Evolutionary conservation across 805 yeast genomes (phyloP).

Genomic region (Pichia californica): DNA sequence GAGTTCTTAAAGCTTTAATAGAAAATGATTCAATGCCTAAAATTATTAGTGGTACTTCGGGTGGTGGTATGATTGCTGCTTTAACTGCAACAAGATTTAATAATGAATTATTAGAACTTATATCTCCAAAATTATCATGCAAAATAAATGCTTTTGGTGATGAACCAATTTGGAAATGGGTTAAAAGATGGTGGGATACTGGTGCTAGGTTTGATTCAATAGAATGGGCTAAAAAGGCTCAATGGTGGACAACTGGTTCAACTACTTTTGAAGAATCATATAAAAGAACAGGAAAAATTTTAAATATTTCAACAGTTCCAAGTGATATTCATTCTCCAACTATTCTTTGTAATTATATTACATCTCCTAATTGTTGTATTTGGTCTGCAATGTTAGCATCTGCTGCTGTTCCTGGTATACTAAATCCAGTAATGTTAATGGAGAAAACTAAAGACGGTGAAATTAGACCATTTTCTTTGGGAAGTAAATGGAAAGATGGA

Average conservation of each 20-base stretch:
- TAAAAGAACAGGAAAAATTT: constrained; percentile 59
- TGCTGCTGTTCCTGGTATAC: constrained; percentile 77
- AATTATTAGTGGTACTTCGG: constrained; percentile 72
- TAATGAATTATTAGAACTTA: constrained; percentile 49
- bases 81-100: constrained; percentile 63
- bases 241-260: constrained; percentile 69
- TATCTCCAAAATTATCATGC: constrained; percentile 55
- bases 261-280: constrained; percentile 66
- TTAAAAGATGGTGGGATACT: constrained; percentile 60
- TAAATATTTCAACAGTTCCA: constrained; percentile 74
- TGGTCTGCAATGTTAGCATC: constrained; percentile 76
- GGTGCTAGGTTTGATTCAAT: constrained; percentile 76
- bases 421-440: constrained; percentile 76
- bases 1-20: constrained; percentile 62
- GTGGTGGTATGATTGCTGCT: constrained; percentile 76
- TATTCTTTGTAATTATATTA: constrained; percentile 66
- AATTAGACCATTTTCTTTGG: constrained; percentile 63
- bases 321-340: constrained; percentile 80
- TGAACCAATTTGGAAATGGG: constrained; percentile 47
- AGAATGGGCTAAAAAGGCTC: constrained; percentile 63
- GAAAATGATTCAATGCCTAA: constrained; percentile 62
- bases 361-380: constrained; percentile 75
- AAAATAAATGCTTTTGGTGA: constrained; percentile 68
- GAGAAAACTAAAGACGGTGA: constrained; percentile 36
- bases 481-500: constrained; percentile 75